Evolutionary conservation across 768 basidiomycete species (phyloP).

Genomic region (Xerocomellus intermedius): DNA sequence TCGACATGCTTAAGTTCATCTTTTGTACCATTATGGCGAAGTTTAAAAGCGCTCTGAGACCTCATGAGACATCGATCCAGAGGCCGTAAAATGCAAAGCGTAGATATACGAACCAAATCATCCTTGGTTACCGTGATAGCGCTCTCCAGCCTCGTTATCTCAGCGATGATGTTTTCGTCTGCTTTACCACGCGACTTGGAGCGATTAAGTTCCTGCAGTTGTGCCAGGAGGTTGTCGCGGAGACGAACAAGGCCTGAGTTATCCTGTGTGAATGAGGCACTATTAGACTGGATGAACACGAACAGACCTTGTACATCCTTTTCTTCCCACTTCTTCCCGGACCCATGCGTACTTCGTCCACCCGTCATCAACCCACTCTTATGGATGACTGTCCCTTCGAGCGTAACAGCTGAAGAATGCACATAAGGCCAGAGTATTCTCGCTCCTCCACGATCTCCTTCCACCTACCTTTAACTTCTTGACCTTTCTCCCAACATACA

Average conservation of each 20-base stretch:
- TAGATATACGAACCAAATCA: slow-evolving; percentile 61
- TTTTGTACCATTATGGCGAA: slow-evolving; percentile 73
- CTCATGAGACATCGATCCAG: neutral
- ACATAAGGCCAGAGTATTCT: neutral
- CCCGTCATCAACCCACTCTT: slow-evolving; percentile 98
- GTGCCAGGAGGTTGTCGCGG: slow-evolving; percentile 67
- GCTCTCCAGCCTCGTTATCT: slow-evolving; percentile 78
- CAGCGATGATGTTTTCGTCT: slow-evolving; percentile 75
- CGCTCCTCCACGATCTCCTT: slow-evolving; percentile 43
- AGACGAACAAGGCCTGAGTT: slow-evolving; percentile 50
- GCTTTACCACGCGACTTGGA: slow-evolving; percentile 80
- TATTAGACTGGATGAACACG: slow-evolving; percentile 23
- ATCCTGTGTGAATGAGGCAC: neutral
- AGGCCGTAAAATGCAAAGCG: neutral
- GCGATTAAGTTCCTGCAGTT: slow-evolving; percentile 81
- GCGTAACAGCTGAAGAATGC: slow-evolving; percentile 71
- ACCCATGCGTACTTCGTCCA: slow-evolving; percentile 75
- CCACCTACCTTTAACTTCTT: slow-evolving; percentile 89
- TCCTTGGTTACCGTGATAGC: slow-evolving; percentile 73
- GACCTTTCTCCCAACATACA: slow-evolving; percentile 91
- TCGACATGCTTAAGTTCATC: slow-evolving; percentile 84
- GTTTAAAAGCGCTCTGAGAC: slow-evolving; percentile 67
- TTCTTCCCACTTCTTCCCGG: slow-evolving; percentile 91
- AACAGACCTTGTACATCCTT: slow-evolving; percentile 82
- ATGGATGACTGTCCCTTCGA: slow-evolving; percentile 96